Evolutionary conservation across 2,329 filamentous ascomycete species (phyloP).

Genomic region (Karstenula rhodostoma): DNA sequence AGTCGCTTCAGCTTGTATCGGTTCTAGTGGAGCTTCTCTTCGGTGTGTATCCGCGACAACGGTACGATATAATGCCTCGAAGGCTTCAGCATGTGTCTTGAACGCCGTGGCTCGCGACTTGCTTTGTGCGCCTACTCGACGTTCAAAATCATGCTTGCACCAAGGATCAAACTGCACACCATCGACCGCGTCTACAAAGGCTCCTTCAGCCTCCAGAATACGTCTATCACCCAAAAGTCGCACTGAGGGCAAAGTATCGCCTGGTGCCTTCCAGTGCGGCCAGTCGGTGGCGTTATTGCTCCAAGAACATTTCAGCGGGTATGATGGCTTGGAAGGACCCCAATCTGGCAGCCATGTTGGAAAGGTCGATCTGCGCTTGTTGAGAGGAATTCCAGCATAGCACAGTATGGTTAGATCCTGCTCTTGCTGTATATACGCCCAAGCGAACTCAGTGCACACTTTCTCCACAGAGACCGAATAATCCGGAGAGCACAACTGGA

Average conservation of each 20-base stretch:
- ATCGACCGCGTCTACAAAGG: not conserved
- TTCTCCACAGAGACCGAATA: not conserved
- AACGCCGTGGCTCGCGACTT: not conserved
- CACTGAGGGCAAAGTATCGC: not conserved
- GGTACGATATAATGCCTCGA: not conserved
- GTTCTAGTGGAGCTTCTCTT: not conserved
- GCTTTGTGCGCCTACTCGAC: not conserved
- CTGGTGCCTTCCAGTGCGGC: not conserved
- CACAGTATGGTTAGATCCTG: not conserved
- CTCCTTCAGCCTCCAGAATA: not conserved
- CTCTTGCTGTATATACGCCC: slow-evolving; percentile 1
- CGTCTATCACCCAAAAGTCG: not conserved
- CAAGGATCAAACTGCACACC: not conserved
- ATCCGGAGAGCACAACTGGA: not conserved
- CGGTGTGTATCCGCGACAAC: slow-evolving; percentile 3
- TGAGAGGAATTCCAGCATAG: not conserved
- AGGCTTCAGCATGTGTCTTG: not conserved
- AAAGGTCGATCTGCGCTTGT: not conserved
- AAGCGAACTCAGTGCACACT: not conserved
- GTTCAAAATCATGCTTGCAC: not conserved
- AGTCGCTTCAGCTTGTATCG: not conserved
- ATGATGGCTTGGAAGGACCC: slow-evolving; percentile 1
- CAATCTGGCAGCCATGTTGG: not conserved
- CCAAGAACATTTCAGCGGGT: not conserved
- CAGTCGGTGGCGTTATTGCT: not conserved